Conservation (phyloP, 2,329 filamentous ascomycete genomes). For the Clonostachys solani region DNA sequence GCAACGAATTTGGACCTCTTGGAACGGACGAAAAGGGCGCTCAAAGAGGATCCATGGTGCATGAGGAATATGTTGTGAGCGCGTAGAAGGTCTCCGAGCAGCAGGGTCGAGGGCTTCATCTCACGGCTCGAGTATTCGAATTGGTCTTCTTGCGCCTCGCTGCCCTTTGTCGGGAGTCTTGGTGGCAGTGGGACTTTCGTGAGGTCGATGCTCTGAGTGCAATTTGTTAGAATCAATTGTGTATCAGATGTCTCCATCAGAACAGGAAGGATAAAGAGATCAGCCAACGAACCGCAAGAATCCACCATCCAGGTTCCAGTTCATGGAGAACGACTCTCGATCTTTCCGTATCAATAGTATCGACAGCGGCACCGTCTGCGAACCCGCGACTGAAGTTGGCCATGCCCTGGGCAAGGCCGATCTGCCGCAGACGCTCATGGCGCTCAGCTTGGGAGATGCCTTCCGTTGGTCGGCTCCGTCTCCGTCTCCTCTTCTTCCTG, state of each 20-base stretch:
- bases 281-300: constrained; percentile 66
- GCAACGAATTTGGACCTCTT: constrained; percentile 66
- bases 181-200: constrained; percentile 66
- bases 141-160: constrained; percentile 32
- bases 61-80: constrained; percentile 83
- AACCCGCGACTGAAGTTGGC: constrained; percentile 89
- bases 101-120: constrained; percentile 74
- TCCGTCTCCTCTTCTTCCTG: constrained; percentile 34
- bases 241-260: not conserved
- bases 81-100: constrained; percentile 76
- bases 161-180: constrained; percentile 35
- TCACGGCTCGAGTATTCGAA: constrained; percentile 87
- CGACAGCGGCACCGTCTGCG: constrained; percentile 69
- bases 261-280: not conserved
- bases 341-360: constrained; percentile 88
- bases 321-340: constrained; percentile 80
- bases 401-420: constrained; percentile 96
- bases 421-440: constrained; percentile 86
- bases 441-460: constrained; percentile 57
- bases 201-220: constrained; percentile 58
- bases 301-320: constrained; percentile 91
- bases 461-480: constrained; percentile 30
- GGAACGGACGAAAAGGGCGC: constrained; percentile 60
- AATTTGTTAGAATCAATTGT: not conserved
- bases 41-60: constrained; percentile 76